A percentile compares a stretch with the other conserved stretches of the same genome.
These are phyloP conservation scores for Phytophthora sp. DNA, from an alignment of 352 stramenopile species.

Conservation along the genomic window DNA sequence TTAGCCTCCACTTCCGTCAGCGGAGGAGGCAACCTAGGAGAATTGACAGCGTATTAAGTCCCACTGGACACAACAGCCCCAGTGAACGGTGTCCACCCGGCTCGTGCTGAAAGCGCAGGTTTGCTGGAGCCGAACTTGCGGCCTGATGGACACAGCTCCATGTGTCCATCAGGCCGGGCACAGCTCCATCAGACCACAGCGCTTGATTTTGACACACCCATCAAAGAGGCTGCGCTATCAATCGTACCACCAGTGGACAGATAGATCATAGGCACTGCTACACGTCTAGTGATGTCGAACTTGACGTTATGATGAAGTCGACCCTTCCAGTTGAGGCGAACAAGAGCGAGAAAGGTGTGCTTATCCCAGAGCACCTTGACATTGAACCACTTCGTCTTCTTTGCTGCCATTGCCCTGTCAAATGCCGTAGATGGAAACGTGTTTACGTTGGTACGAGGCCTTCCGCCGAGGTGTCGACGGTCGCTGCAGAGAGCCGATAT, in stretches of 20 bases:
- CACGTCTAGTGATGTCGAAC: not conserved
- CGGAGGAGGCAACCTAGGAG: not conserved
- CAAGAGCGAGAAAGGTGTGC: not conserved
- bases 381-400: not conserved
- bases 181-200: too few species aligned
- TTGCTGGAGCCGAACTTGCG: too few species aligned
- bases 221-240: constrained; percentile 1
- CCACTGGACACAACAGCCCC: not conserved
- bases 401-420: not conserved
- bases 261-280: constrained; percentile 1
- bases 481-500: not conserved
- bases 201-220: constrained; percentile 2
- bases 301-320: not conserved
- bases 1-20: not conserved
- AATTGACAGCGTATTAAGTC: not conserved
- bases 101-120: too few species aligned
- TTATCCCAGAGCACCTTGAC: not conserved
- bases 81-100: too few species aligned
- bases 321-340: not conserved
- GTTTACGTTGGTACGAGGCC: not conserved
- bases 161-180: too few species aligned
- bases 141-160: too few species aligned
- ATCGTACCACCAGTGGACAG: constrained; percentile 5
- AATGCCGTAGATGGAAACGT: not conserved
- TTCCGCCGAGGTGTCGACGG: not conserved